phyloP scores from a whole-genome alignment of 768 basidiomycete species.

The Rickenella mellea region DNA sequence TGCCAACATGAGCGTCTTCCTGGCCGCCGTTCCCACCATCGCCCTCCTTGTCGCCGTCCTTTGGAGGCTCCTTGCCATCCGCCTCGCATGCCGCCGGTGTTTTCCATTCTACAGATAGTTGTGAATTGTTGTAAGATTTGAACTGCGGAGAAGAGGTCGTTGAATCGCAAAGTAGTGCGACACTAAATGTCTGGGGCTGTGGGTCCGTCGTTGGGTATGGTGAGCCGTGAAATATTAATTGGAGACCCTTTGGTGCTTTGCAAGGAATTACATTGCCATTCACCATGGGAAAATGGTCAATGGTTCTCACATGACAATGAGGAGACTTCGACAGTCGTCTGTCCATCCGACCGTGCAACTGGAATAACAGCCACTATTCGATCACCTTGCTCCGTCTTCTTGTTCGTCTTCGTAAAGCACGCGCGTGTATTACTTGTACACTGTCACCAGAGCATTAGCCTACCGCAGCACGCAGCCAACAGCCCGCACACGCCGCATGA shows the following conservation, averaged over 20 bases:
- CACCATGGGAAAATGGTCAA: conserved; percentile 4
- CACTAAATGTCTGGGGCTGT: conserved; percentile 46
- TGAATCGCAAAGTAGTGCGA: conserved; percentile 48
- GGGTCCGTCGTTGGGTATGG: conserved; percentile 46
- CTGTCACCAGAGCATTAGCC: conserved; percentile 25
- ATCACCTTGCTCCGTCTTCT: conserved; percentile 42
- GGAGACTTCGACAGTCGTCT: conserved; percentile 20
- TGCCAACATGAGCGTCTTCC: conserved; percentile 34
- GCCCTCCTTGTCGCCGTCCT: conserved; percentile 15
- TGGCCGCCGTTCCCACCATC: conserved; percentile 8
- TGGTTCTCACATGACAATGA: conserved; percentile 4
- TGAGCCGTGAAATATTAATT: conserved; percentile 47
- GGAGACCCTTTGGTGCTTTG: conserved; percentile 45
- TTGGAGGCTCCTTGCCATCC: conserved; percentile 16
- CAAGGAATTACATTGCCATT: neutral
- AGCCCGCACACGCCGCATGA: neutral
- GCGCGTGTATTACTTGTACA: conserved; percentile 61
- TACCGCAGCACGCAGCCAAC: neutral
- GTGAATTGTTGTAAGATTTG: conserved; percentile 48
- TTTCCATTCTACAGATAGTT: conserved; percentile 52
- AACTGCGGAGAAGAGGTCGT: conserved; percentile 39
- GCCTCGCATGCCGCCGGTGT: conserved; percentile 49
- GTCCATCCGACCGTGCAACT: conserved; percentile 38
- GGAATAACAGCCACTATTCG: conserved; percentile 70
- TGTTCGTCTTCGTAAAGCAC: conserved; percentile 63